Base-by-base conservation (phyloP, 805 yeast genomes). In the Candida insectalens region DNA sequence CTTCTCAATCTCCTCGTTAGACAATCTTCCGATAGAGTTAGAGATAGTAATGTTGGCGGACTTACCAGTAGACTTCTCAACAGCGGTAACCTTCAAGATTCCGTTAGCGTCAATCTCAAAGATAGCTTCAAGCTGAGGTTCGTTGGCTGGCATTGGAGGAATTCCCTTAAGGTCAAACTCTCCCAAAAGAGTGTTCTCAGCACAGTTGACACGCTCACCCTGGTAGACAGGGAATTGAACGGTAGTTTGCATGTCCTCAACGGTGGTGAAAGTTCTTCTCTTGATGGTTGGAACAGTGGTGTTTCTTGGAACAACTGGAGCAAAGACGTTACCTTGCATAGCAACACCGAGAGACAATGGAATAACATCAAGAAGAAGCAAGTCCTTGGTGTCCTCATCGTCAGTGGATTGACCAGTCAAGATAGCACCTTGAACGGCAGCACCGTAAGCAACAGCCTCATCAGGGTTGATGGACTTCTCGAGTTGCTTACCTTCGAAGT, bases 361-460 rank as follows among this genome's bases (percentile, higher is more conserved):
- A 60, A 88, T 88, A 55, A 89, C 97, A 73, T 88, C 97, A 68
- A 88, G 79, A 62, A 88, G 77, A 55, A 89, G 79, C 63, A 88
- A 77, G 70, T 85, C 96, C 70, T 88, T 85, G 64, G 95, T 87
- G 23, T 21, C 23, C 66, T 85, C 94, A 45, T 81, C 92, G 50
- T 83, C 77, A 46, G 85, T 79, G 43, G 84, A 87, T 49, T 73
- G 77, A 71, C 95, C 95, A 51, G 96, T 83, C 67, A 88, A 76
- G 70, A 89, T 84, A 62, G 96, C 96, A 72, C 95, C 97, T 74
- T 88, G 96, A 56, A 88, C 96, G 58, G 97, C 96, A 58, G 97
- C 97, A 80, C 96, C 96, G 75, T 85, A 85, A 58, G 96, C 96
- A 65, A 87, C 96, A 60, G 96, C 96, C 75, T 87, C 96, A 73